Evolutionary conservation across 257 asterid species (phyloP).

Genomic region (Dorcoceras hygrometricum): DNA sequence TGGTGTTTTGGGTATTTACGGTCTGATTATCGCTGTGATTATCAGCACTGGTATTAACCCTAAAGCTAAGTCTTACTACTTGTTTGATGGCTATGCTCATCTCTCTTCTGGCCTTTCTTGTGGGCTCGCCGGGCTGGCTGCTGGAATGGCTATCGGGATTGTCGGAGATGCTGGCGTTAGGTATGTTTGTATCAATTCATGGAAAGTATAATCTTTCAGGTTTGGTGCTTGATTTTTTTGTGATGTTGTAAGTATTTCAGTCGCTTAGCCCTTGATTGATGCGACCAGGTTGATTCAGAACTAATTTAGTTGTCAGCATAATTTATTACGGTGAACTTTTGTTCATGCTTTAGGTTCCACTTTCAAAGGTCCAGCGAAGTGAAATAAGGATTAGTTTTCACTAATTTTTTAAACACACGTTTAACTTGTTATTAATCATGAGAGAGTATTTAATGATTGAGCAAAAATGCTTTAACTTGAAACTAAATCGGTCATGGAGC

Average conservation of each 20-base stretch:
- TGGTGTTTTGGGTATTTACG: constrained; percentile 85
- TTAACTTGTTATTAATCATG: no score
- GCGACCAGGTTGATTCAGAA: neutral
- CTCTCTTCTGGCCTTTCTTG: constrained; percentile 78
- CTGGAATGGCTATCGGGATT: constrained; percentile 87
- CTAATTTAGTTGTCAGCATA: neutral
- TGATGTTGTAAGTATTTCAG: constrained; percentile 4
- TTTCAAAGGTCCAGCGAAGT: no score
- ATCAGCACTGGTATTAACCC: constrained; percentile 85
- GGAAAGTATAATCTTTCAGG: neutral
- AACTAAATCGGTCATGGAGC: neutral
- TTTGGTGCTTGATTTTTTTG: neutral
- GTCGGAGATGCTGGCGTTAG: constrained; percentile 93
- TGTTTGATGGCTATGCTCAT: constrained; percentile 85
- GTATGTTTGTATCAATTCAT: constrained; percentile 31
- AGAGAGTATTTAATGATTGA: neutral
- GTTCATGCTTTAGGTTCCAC: no score
- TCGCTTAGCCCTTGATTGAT: neutral
- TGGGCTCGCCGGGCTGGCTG: constrained; percentile 82
- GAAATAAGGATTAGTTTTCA: neutral
- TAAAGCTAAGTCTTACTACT: constrained; percentile 71
- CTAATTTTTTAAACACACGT: no score
- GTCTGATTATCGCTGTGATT: constrained; percentile 78
- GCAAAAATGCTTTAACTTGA: neutral
- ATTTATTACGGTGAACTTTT: no score